Conservation (phyloP, 306 rosid genomes). For the Inga oerstediana region DNA sequence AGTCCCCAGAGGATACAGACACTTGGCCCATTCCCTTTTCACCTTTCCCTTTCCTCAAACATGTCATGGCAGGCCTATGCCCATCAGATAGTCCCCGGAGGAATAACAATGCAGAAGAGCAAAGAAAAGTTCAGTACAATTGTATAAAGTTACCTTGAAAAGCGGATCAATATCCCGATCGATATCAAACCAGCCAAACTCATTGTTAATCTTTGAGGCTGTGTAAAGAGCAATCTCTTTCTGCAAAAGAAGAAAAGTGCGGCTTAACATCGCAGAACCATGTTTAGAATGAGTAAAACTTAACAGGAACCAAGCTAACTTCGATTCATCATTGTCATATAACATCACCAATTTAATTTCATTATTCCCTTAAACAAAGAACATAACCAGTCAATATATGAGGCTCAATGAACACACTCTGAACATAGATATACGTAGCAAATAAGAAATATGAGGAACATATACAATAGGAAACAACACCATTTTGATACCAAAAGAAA, state of each 20-base stretch:
- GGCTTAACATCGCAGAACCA: slow-evolving; percentile 25
- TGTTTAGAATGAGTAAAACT: slow-evolving; percentile 27
- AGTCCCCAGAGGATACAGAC: neutral
- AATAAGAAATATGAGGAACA: slow-evolving; percentile 3
- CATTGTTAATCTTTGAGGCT: slow-evolving; percentile 73
- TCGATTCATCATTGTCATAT: neutral
- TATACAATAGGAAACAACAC: neutral
- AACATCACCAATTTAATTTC: slow-evolving; percentile 29
- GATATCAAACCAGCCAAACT: slow-evolving; percentile 82
- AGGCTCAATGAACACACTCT: neutral
- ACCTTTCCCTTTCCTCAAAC: neutral
- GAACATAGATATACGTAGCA: slow-evolving; percentile 6
- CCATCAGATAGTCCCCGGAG: neutral
- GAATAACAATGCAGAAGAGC: slow-evolving; percentile 10
- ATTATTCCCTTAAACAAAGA: slow-evolving; percentile 13
- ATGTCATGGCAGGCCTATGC: neutral
- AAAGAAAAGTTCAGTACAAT: neutral
- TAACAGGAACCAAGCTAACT: slow-evolving; percentile 11
- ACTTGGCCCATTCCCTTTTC: neutral
- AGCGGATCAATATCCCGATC: slow-evolving; percentile 92
- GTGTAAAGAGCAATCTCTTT: slow-evolving; percentile 95
- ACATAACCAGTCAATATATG: slow-evolving; percentile 20
- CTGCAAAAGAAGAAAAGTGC: slow-evolving; percentile 54
- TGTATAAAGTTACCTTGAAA: slow-evolving; percentile 63
- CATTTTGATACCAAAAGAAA: slow-evolving; percentile 1